Evolutionary conservation across 2,329 filamentous ascomycete genomes (phyloP).

Genomic region (Neopestalotiopsis rosae): DNA sequence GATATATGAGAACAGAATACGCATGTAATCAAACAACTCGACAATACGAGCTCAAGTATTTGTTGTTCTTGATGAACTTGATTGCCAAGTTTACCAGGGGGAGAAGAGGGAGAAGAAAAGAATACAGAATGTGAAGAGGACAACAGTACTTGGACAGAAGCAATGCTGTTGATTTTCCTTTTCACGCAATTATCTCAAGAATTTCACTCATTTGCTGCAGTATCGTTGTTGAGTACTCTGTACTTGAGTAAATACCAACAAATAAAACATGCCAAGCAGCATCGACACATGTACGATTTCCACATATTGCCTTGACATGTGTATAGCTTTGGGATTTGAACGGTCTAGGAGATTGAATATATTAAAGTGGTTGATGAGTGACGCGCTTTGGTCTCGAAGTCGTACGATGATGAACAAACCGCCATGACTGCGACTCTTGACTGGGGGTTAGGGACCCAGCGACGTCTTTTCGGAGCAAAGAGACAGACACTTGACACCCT

Average conservation of each 20-base stretch:
- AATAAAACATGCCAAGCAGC: too few species aligned
- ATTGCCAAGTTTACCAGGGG: neutral
- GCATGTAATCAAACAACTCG: neutral
- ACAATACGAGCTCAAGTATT: neutral
- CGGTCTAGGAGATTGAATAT: neutral
- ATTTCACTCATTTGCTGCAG: too few species aligned
- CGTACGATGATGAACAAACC: slow-evolving; percentile 8
- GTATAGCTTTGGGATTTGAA: neutral
- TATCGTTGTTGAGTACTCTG: too few species aligned
- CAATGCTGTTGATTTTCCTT: neutral
- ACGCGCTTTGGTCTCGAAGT: slow-evolving; percentile 5
- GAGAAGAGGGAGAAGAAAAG: too few species aligned
- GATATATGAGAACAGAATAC: neutral
- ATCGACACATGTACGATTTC: too few species aligned
- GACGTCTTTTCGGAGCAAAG: neutral
- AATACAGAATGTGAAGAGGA: too few species aligned
- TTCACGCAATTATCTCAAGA: neutral
- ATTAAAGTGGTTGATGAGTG: neutral
- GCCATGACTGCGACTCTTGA: neutral
- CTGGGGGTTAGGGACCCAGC: neutral
- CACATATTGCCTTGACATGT: too few species aligned
- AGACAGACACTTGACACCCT: too few species aligned
- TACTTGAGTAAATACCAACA: too few species aligned
- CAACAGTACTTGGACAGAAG: neutral
- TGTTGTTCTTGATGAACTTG: neutral